These are phyloP conservation scores for Cicer chorassanicum DNA, from an alignment of 306 rosid species.

Conservation along the genomic window DNA sequence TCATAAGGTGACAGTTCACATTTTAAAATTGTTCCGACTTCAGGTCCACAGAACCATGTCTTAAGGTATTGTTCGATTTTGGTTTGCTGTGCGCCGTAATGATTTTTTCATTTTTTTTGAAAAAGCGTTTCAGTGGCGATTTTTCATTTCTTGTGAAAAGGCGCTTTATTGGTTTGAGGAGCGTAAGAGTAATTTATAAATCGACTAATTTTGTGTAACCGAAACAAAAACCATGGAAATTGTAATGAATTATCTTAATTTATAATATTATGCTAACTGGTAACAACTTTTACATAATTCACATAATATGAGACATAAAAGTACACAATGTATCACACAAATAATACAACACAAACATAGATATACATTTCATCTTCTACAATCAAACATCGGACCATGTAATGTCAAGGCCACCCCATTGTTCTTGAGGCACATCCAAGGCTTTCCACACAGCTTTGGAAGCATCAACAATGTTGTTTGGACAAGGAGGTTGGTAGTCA, in stretches of 20 bases:
- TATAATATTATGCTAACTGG: background rate
- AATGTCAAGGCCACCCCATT: conserved; percentile 43
- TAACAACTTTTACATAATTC: background rate
- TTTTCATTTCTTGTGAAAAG: no score
- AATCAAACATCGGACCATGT: conserved; percentile 44
- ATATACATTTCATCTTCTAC: no score
- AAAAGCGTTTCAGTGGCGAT: no score
- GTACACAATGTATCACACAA: background rate
- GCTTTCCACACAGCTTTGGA: conserved; percentile 51
- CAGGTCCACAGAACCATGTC: no score
- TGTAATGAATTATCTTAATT: background rate
- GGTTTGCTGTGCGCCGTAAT: no score
- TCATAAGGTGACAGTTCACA: background rate
- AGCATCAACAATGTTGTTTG: conserved; percentile 57
- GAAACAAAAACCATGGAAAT: no score
- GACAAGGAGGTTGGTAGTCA: conserved; percentile 56
- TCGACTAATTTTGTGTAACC: no score
- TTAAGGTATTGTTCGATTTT: no score
- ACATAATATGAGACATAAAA: background rate
- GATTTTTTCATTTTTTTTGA: no score
- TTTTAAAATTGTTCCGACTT: background rate
- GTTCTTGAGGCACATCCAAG: conserved; percentile 24
- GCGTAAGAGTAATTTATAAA: no score
- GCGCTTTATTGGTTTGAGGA: no score
- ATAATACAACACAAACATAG: background rate